A percentile compares a stretch with the other conserved stretches of the same genome.
Conservation (phyloP, 257 asterid species). For the Solanum bulbocastanum region DNA sequence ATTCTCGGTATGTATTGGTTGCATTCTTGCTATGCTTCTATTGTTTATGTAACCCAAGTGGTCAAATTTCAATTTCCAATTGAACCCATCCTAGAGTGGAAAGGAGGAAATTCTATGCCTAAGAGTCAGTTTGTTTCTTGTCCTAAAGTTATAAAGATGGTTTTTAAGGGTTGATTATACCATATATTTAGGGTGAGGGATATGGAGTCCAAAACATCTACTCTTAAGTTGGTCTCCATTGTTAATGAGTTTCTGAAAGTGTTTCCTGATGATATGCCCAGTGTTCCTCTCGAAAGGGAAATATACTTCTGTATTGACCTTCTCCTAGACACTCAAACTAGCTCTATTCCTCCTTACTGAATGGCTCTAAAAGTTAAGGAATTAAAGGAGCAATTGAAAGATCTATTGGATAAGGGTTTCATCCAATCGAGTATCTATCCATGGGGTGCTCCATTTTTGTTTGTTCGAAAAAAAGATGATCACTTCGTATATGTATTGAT, state of each 20-base stretch:
- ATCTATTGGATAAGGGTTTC: neutral
- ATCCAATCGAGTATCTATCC: neutral
- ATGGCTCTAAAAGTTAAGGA: neutral
- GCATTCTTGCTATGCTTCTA: neutral
- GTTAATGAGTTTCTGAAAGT: neutral
- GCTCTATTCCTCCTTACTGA: neutral
- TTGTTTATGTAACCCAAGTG: neutral
- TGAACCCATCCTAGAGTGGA: too few species aligned
- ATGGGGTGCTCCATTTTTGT: neutral
- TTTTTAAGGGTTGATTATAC: too few species aligned
- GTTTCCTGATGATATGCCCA: neutral
- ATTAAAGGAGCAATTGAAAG: neutral
- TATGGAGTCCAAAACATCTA: neutral
- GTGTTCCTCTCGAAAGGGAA: neutral
- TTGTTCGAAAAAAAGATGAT: neutral
- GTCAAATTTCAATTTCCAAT: neutral
- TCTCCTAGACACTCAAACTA: neutral
- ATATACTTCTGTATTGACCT: neutral
- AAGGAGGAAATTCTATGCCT: too few species aligned
- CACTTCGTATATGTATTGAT: neutral
- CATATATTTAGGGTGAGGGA: neutral
- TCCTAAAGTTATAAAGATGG: too few species aligned
- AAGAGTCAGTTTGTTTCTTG: too few species aligned
- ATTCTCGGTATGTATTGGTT: neutral
- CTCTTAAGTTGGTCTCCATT: neutral